Conservation (phyloP, 257 asterid species). For the Leptodermis oblonga region DNA sequence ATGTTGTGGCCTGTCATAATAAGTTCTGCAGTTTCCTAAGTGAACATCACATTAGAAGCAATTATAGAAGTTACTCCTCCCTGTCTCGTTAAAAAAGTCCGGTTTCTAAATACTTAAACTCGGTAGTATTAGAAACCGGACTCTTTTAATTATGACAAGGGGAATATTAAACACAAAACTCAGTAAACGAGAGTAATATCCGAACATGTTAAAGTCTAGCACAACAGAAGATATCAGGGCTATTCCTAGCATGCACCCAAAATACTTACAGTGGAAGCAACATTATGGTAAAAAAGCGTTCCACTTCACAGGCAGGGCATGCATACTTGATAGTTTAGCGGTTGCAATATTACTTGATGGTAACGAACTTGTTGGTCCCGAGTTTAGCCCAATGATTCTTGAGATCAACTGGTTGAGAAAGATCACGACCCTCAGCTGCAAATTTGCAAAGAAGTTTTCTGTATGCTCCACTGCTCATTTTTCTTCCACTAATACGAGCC, state of each 20-base stretch:
- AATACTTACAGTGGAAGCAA: background rate
- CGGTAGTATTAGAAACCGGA: too few relatives aligned
- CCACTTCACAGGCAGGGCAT: slow-evolving; percentile 2
- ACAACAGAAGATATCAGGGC: background rate
- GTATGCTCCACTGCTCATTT: slow-evolving; percentile 36
- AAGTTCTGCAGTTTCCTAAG: too few relatives aligned
- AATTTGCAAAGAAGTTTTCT: slow-evolving; percentile 30
- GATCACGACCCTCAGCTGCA: slow-evolving; percentile 35
- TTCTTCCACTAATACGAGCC: slow-evolving; percentile 30
- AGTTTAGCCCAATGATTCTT: slow-evolving; percentile 38
- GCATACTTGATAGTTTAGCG: background rate
- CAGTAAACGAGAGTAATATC: background rate
- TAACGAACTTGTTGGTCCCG: slow-evolving; percentile 34
- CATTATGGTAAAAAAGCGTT: background rate
- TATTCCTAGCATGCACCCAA: background rate
- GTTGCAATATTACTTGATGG: slow-evolving; percentile 21
- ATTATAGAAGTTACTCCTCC: too few relatives aligned
- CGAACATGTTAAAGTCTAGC: background rate
- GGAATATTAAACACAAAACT: background rate
- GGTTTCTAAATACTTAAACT: too few relatives aligned
- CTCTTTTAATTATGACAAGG: too few relatives aligned
- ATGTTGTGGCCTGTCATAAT: background rate
- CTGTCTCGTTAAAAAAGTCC: too few relatives aligned
- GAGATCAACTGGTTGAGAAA: slow-evolving; percentile 33
- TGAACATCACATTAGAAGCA: background rate